A percentile compares a stretch with the other conserved stretches of the same genome.
Conservation (phyloP, 2,329 filamentous ascomycete genomes). For the Aspergillus puulaauensis region DNA sequence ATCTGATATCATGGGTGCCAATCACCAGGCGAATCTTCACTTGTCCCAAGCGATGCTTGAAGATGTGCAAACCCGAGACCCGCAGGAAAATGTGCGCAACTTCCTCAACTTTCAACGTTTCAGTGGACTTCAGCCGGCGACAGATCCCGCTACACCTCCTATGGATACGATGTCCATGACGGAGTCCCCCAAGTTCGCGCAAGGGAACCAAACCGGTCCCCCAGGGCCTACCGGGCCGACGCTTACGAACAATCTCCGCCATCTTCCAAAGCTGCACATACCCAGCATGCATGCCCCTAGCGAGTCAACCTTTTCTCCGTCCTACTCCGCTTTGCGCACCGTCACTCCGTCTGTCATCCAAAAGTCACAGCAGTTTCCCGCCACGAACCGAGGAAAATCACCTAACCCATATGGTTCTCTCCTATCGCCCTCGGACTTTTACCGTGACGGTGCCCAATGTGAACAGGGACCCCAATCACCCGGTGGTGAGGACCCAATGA, state of each 20-base stretch:
- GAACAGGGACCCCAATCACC: slow-evolving; percentile 85
- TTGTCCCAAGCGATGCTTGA: slow-evolving; percentile 74
- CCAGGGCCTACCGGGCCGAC: too few relatives aligned
- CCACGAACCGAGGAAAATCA: slow-evolving; percentile 29
- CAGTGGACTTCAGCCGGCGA: slow-evolving; percentile 23
- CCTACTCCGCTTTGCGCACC: slow-evolving; percentile 28
- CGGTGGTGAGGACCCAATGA: slow-evolving; percentile 84
- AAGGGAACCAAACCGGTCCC: too few relatives aligned
- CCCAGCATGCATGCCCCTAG: slow-evolving; percentile 42
- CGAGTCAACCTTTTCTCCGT: slow-evolving; percentile 19
- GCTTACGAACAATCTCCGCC: slow-evolving; percentile 50
- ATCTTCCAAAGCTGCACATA: slow-evolving; percentile 58
- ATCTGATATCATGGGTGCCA: slow-evolving; percentile 81
- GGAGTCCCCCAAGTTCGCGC: too few relatives aligned
- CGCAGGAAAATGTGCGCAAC: slow-evolving; percentile 89
- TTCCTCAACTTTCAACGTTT: slow-evolving; percentile 82
- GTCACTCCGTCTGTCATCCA: slow-evolving; percentile 29
- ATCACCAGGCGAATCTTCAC: slow-evolving; percentile 60
- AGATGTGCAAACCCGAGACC: slow-evolving; percentile 69
- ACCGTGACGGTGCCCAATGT: slow-evolving; percentile 41
- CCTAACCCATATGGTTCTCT: slow-evolving; percentile 13
- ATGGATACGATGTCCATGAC: slow-evolving; percentile 3
- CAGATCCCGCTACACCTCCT: slow-evolving; percentile 13
- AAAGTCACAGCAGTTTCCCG: slow-evolving; percentile 12
- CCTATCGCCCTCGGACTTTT: slow-evolving; percentile 59